Evolutionary conservation across 73 alveolate species (phyloP), one percentile per base, ranked within the genome.

Genomic region (Paramecium sonneborni): DNA sequence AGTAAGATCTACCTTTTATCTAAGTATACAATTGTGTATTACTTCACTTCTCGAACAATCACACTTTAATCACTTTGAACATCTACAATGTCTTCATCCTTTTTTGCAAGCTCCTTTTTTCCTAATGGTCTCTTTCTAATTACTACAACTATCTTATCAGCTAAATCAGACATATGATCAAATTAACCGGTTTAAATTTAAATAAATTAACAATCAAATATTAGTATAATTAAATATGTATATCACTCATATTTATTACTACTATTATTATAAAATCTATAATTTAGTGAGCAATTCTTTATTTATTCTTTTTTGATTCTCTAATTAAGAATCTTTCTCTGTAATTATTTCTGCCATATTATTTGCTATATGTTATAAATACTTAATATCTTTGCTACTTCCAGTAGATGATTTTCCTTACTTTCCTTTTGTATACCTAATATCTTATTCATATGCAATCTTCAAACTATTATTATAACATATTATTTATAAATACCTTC

Each of bases 51-150:
- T 95, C 96, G 96, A 62, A 99, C 99, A 28, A 98, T 96, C 72
- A 99, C 98, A 41, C 62, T 79, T 20, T 86, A 85, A 7, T 92
- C 95, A 35, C 95, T 95, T 84, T 96, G 72, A 82, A 92, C 96
- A 14, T 96, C 99, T 20, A 98, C 95, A 44, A 98, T 97, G 86
- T 98, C 99, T 26, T 87, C 93, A 52, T 98, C 99, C 56, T 95
- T 95, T 90, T 94, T 94, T 76, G 95, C 94, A 41, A 48, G 79
- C 93, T 99, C 99, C 94, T 97, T 98, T 92, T 96, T 92, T 87
- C 97, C 98, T 96, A 98, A 94, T 67, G 99, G 99, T 62, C 99
- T 93, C 98, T 99, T 99, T 43, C 99, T 95, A 32, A 99, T 99
- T 67, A 98, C 99, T 72, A 99, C 99, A 67, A 97, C 93, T 89